phyloP scores from a whole-genome alignment of 345 rosid genomes.

The Brassica napus region Da-Ae NC_063450.1:53913501-53914000 shows the following conservation, averaged over 20 bases:
- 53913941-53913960: constrained; percentile 62
- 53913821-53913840: not conserved
- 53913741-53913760: constrained; percentile 54
- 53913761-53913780: constrained; percentile 70
- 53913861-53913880: not conserved
- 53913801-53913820: constrained; percentile 56
- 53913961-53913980: constrained; percentile 72
- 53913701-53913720: constrained; percentile 61
- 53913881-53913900: constrained; percentile 8
- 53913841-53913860: not conserved
- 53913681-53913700: too few species aligned
- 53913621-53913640: too few species aligned
- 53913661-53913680: too few species aligned
- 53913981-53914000: constrained; percentile 74
- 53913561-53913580: too few species aligned
- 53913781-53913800: constrained; percentile 59
- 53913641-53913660: too few species aligned
- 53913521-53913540: too few species aligned
- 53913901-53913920: constrained; percentile 14
- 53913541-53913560: too few species aligned
- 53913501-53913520: too few species aligned
- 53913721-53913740: constrained; percentile 64
- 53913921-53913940: constrained; percentile 85
- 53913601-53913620: too few species aligned
- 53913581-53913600: too few species aligned